Conservation (phyloP, 1,284 basidiomycete species). For the Tranzscheliella williamsii region DNA sequence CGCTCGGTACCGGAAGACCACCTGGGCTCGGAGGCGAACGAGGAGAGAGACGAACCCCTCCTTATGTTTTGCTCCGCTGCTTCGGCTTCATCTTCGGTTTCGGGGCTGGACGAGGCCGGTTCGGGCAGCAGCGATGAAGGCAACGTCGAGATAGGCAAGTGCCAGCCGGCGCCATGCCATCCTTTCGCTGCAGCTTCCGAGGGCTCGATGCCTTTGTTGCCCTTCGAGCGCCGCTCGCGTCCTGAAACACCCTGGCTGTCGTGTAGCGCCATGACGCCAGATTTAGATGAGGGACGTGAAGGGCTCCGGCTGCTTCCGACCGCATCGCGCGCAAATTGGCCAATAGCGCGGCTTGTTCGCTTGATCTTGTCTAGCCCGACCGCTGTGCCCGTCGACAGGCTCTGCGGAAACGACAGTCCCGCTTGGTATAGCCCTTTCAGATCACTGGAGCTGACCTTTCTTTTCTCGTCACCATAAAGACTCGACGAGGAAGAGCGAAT, state of each 20-base stretch:
- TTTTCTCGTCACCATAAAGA: background rate
- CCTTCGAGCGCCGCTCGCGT: slow-evolving; percentile 15
- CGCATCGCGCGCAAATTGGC: slow-evolving; percentile 23
- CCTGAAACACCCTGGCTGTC: slow-evolving; percentile 11
- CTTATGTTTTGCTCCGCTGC: slow-evolving; percentile 2
- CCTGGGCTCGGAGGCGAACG: background rate
- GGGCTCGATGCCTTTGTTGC: slow-evolving; percentile 26
- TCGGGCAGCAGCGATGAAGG: slow-evolving; percentile 10
- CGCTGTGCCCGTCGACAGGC: slow-evolving; percentile 15
- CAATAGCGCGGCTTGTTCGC: slow-evolving; percentile 15
- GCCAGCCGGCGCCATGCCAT: slow-evolving; percentile 42
- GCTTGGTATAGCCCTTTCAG: slow-evolving; percentile 27
- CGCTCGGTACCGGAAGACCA: background rate
- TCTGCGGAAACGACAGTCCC: slow-evolving; percentile 17
- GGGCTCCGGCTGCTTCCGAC: slow-evolving; percentile 2
- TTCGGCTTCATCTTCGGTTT: slow-evolving; percentile 7
- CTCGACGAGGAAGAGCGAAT: slow-evolving; percentile 7
- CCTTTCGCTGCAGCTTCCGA: slow-evolving; percentile 31
- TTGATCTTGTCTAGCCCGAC: slow-evolving; percentile 35
- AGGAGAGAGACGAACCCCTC: background rate
- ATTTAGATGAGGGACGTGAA: background rate
- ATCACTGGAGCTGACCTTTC: slow-evolving; percentile 23
- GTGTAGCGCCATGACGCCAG: slow-evolving; percentile 2
- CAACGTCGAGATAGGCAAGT: slow-evolving; percentile 18
- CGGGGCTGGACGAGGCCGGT: slow-evolving; percentile 3